Percentiles rank a stretch among this genome's conserved stretches.
Evolutionary conservation across 2,329 filamentous ascomycete species (phyloP).

Genomic region (Sphaerulina vaccinii): DNA sequence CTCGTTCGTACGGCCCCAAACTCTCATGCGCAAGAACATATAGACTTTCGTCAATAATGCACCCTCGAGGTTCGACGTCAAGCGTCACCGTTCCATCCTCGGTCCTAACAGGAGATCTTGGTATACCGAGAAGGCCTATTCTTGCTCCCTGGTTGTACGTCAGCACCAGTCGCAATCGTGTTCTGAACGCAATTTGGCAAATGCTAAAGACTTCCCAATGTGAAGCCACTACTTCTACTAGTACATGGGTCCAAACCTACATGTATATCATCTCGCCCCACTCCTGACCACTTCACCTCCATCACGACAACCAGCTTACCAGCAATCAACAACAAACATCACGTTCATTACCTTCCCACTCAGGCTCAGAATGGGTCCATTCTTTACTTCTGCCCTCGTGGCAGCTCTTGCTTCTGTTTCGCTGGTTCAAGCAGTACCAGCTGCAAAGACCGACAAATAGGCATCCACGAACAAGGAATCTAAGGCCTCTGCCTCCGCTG

Average conservation of each 20-base stretch:
- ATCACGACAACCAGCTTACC: not conserved
- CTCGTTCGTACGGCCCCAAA: too few species aligned
- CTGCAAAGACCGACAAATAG: too few species aligned
- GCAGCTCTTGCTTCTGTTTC: conserved; percentile 6
- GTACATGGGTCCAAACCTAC: not conserved
- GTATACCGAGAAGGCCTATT: not conserved
- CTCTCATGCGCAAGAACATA: too few species aligned
- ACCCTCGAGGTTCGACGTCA: too few species aligned
- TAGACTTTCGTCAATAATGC: too few species aligned
- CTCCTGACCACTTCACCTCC: too few species aligned
- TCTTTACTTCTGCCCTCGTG: not conserved
- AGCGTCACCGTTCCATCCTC: too few species aligned
- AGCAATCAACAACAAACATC: not conserved
- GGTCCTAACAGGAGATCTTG: not conserved
- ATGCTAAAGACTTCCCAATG: not conserved
- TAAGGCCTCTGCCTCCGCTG: not conserved
- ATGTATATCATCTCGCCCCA: not conserved
- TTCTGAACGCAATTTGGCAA: not conserved
- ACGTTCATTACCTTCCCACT: not conserved
- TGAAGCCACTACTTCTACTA: not conserved
- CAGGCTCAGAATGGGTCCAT: conserved; percentile 7
- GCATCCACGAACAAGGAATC: too few species aligned
- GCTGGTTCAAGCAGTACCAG: conserved; percentile 1
- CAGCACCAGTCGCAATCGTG: too few species aligned
- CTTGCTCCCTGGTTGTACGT: not conserved